Evolutionary conservation across 2,329 filamentous ascomycete genomes (phyloP).

Genomic region (Verticillium zaregamsianum): DNA sequence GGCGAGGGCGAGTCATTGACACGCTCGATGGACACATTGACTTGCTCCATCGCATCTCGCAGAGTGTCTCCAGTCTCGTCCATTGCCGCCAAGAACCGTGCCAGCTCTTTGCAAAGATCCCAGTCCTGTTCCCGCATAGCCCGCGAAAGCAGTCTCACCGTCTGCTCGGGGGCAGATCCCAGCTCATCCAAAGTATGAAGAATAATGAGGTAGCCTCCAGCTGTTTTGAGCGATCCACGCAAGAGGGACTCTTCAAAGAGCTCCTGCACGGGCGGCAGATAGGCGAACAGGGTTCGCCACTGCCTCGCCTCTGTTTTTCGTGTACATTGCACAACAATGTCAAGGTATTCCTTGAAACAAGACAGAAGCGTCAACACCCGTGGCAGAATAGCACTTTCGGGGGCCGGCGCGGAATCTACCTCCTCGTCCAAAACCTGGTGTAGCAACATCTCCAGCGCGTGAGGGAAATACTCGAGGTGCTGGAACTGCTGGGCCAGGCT

Average conservation of each 20-base stretch:
- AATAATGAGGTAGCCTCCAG: slow-evolving; percentile 92
- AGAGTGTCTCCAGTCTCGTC: slow-evolving; percentile 83
- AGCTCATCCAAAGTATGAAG: slow-evolving; percentile 78
- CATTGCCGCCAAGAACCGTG: slow-evolving; percentile 89
- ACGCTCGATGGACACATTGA: slow-evolving; percentile 36
- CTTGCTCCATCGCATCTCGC: slow-evolving; percentile 63
- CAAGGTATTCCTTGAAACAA: slow-evolving; percentile 80
- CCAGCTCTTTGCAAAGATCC: slow-evolving; percentile 93
- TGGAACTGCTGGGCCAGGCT: slow-evolving; percentile 82
- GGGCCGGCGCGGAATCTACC: slow-evolving; percentile 66
- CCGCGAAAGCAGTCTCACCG: slow-evolving; percentile 73
- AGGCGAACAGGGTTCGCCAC: slow-evolving; percentile 90
- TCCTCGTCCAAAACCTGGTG: slow-evolving; percentile 94
- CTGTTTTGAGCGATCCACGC: slow-evolving; percentile 85
- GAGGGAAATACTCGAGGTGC: slow-evolving; percentile 84
- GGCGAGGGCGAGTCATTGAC: slow-evolving; percentile 5
- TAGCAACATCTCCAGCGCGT: slow-evolving; percentile 85
- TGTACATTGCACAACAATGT: slow-evolving; percentile 94
- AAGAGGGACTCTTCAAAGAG: slow-evolving; percentile 90
- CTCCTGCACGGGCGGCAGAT: slow-evolving; percentile 84
- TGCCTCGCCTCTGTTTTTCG: slow-evolving; percentile 94
- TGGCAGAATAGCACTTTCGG: slow-evolving; percentile 61
- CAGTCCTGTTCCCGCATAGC: slow-evolving; percentile 86
- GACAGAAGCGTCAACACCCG: slow-evolving; percentile 61
- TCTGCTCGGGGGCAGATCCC: slow-evolving; percentile 66